Percentiles rank a stretch among this genome's conserved stretches.
Conservation (phyloP, 2,329 filamentous ascomycete genomes). For the Tricladium varicosporioides region DNA sequence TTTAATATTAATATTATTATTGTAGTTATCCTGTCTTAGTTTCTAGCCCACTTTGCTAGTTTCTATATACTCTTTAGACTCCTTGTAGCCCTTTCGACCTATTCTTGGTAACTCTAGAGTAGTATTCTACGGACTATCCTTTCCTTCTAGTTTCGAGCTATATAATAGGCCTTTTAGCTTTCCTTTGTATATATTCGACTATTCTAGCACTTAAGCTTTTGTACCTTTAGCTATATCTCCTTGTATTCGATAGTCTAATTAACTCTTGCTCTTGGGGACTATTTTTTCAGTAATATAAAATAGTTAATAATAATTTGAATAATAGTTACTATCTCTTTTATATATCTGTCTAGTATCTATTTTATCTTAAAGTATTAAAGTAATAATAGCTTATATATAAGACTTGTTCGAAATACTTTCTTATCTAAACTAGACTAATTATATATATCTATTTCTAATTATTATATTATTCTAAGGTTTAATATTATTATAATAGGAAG, state of each 20-base stretch:
- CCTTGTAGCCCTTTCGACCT: slow-evolving; percentile 12
- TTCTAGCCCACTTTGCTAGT: slow-evolving; percentile 15
- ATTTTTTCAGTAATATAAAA: too few relatives aligned
- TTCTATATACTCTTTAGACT: slow-evolving; percentile 10
- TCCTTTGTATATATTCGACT: neutral
- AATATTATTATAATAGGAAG: slow-evolving; percentile 21
- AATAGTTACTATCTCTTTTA: too few relatives aligned
- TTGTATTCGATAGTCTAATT: slow-evolving; percentile 5
- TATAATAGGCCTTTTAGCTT: slow-evolving; percentile 12
- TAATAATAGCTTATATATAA: too few relatives aligned
- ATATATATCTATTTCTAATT: too few relatives aligned
- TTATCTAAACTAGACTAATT: too few relatives aligned
- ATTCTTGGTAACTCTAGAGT: slow-evolving; percentile 3
- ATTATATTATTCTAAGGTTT: slow-evolving; percentile 18
- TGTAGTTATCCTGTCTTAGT: neutral
- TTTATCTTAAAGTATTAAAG: too few relatives aligned
- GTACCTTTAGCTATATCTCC: slow-evolving; percentile 1
- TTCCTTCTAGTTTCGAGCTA: slow-evolving; percentile 12
- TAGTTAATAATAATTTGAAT: too few relatives aligned
- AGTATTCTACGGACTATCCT: slow-evolving; percentile 3
- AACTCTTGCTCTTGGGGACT: neutral
- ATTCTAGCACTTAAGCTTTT: neutral
- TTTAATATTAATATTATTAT: slow-evolving; percentile 4
- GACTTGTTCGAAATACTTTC: too few relatives aligned
- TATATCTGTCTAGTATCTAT: too few relatives aligned